Base-by-base conservation (phyloP, 306 rosid species). In the Malus sieversii region DNA sequence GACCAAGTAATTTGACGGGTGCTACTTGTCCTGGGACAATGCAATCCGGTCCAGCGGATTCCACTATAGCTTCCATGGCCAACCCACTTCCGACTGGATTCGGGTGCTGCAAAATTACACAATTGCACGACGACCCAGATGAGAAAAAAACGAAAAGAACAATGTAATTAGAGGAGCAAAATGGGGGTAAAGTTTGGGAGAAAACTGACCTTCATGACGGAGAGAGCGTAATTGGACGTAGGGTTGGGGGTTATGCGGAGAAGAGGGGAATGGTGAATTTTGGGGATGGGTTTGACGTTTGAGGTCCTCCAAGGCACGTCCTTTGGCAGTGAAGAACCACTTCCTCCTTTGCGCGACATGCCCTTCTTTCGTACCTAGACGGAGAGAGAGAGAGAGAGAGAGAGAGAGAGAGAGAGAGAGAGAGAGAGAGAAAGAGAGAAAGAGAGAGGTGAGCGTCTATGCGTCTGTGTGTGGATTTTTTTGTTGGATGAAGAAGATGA, bases 1-100 rank as follows among this genome's bases (percentile, higher is more conserved):
- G 79, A 66, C 98, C 98, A 73, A 95, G 97, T 60, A 92, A 29
- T 72, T 78, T 86, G 81, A 92, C 3, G 48, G 98, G 99, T 29
- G 81, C 35, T 12, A 59, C 61, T 75, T 89, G 96, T 38, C 99
- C 99, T 0, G 99, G 99, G 44, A 95, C 92, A 66, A 90, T 78
- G 71, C 99, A 95, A 8, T 95, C 99, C 66, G 97, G 96, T 20
- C 99, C 99, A 19, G 99, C 97, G 1, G 97, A 83, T 86, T 95
- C 97, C 33, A 92, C 93, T 20, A 92, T 77, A 59, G 97, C 99
- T 23, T 80, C 96, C 59, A 77, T 81, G 4, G 93, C 97, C n/a
- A 95, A 85, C 29, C 97, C 97, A 81, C 11, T 72, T 10, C 96
- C 99, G 3, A 95, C 83, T 16, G 97, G 97, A 70, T 95, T 82